Conservation (phyloP, 2,329 filamentous ascomycete genomes). For the Sarocladiaceae sp. region DNA sequence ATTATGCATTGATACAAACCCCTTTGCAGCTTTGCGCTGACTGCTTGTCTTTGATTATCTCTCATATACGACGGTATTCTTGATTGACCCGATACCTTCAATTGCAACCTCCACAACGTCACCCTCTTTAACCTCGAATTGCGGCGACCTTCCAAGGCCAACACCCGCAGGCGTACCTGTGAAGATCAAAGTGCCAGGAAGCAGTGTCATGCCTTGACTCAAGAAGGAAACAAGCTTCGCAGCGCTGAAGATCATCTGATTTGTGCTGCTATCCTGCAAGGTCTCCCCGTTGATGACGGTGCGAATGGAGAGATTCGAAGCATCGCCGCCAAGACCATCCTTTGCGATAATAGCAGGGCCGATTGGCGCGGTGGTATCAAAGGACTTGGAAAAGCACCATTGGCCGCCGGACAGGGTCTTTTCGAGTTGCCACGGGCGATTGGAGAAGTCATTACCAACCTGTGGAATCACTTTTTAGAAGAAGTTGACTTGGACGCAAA, state of each 20-base stretch:
- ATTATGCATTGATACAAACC: no score
- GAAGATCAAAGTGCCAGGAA: conserved; percentile 43
- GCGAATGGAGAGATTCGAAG: conserved; percentile 21
- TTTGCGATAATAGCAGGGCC: conserved; percentile 38
- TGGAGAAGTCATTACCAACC: conserved; percentile 53
- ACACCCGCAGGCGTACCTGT: conserved; percentile 43
- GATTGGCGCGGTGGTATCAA: conserved; percentile 49
- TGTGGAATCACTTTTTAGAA: no score
- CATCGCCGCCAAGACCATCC: conserved; percentile 18
- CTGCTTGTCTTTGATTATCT: no score
- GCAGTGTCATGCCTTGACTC: conserved; percentile 42
- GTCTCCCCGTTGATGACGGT: conserved; percentile 44
- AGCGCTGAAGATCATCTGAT: conserved; percentile 44
- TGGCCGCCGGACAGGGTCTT: conserved; percentile 38
- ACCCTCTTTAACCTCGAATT: conserved; percentile 34
- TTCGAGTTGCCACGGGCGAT: conserved; percentile 46
- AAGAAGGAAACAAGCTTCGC: conserved; percentile 39
- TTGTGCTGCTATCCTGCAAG: conserved; percentile 40
- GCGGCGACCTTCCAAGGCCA: conserved; percentile 37
- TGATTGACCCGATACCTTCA: conserved; percentile 24
- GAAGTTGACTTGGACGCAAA: no score
- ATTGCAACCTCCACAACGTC: conserved; percentile 39
- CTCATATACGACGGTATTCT: no score
- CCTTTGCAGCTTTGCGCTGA: no score
- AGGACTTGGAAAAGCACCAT: conserved; percentile 50